Conservation (phyloP, 2,329 filamentous ascomycete species). For the Penicillium carneum region DNA sequence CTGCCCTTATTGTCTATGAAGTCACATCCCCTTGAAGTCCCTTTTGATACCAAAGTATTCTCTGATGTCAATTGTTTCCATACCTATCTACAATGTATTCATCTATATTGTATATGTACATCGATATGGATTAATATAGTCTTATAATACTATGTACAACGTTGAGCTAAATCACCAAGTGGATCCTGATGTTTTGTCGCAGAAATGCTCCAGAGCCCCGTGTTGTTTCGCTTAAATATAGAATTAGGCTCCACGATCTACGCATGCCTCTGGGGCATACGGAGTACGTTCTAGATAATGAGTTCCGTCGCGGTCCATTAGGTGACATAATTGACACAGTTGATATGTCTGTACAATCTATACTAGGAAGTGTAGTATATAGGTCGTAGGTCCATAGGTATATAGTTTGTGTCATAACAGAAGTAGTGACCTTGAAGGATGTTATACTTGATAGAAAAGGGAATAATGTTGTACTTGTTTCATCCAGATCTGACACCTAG, state of each 20-base stretch:
- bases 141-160: background rate
- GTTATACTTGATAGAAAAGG: background rate
- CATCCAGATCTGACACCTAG: background rate
- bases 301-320: background rate
- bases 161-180: slow-evolving; percentile 16
- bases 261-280: slow-evolving; percentile 1
- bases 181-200: slow-evolving; percentile 6
- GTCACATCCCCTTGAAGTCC: slow-evolving; percentile 1
- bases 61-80: background rate
- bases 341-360: no score
- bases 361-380: no score
- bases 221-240: slow-evolving; percentile 25
- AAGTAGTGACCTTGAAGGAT: no score
- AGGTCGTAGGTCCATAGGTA: background rate
- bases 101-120: background rate
- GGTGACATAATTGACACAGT: background rate
- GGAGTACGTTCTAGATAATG: background rate
- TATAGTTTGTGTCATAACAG: background rate
- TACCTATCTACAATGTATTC: background rate
- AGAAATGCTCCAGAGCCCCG: slow-evolving; percentile 19
- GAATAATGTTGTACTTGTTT: background rate
- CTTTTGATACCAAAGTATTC: background rate
- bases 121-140: background rate
- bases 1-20: slow-evolving; percentile 6
- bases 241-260: slow-evolving; percentile 14